Conservation (phyloP, 2,329 filamentous ascomycete species). For the Furcasterigmium furcatum region DNA sequence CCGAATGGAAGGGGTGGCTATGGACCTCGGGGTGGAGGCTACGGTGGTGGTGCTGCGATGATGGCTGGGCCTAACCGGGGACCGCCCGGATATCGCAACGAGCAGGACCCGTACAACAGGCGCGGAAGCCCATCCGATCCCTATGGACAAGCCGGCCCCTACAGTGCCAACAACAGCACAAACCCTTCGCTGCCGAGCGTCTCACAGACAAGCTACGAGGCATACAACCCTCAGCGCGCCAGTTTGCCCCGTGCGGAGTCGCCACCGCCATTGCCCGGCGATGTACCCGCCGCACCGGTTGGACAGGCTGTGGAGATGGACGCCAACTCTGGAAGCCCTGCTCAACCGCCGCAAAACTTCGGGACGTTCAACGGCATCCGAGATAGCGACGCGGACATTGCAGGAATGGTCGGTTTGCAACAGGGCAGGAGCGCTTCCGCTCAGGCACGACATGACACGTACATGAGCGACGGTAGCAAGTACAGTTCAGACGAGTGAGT, state of each 20-base stretch:
- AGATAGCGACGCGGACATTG: conserved; percentile 69
- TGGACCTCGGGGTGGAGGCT: conserved; percentile 30
- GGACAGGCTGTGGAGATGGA: conserved; percentile 81
- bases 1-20: conserved; percentile 39
- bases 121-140: conserved; percentile 30
- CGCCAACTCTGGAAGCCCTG: conserved; percentile 55
- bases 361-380: conserved; percentile 45
- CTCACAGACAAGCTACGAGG: conserved; percentile 32
- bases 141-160: conserved; percentile 31
- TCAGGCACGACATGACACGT: conserved; percentile 41
- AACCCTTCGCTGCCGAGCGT: conserved; percentile 33
- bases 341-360: conserved; percentile 34
- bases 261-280: conserved; percentile 56
- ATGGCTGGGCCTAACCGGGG: conserved; percentile 20
- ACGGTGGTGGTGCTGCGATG: conserved; percentile 24
- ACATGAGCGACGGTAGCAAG: conserved; percentile 64
- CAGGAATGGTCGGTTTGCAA: conserved; percentile 71
- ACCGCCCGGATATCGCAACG: conserved; percentile 39
- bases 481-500: conserved; percentile 75
- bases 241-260: conserved; percentile 59
- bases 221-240: conserved; percentile 38
- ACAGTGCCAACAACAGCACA: conserved; percentile 24
- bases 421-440: conserved; percentile 39
- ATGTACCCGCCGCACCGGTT: conserved; percentile 35
- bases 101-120: conserved; percentile 30